phyloP scores from a whole-genome alignment of 257 asterid genomes.

The Verbena officinalis region DNA sequence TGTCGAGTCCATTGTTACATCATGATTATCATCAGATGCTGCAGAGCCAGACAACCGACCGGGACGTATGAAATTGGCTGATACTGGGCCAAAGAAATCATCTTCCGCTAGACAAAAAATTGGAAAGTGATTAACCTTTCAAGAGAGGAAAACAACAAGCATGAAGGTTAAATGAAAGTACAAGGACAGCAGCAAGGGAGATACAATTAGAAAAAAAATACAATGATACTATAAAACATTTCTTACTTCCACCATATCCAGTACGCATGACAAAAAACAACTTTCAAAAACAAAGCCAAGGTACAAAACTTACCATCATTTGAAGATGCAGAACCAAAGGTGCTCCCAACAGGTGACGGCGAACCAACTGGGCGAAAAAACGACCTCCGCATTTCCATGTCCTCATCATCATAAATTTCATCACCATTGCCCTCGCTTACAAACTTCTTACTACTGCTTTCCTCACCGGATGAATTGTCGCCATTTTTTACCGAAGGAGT shows the following conservation, averaged over 20 bases:
- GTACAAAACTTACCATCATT: constrained; percentile 66
- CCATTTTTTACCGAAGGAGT: constrained; percentile 42
- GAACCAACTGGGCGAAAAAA: constrained; percentile 72
- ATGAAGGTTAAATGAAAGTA: constrained; percentile 8
- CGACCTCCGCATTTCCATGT: constrained; percentile 45
- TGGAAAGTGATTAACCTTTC: constrained; percentile 22
- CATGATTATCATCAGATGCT: constrained; percentile 79
- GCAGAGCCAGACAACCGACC: constrained; percentile 80
- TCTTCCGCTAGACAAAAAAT: constrained; percentile 61
- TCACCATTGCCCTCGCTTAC: constrained; percentile 48
- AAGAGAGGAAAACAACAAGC: constrained; percentile 15
- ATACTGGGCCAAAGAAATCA: constrained; percentile 92
- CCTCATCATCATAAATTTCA: constrained; percentile 67
- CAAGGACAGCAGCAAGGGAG: constrained; percentile 18
- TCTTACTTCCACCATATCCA: background rate
- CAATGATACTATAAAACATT: constrained; percentile 8
- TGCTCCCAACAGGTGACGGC: constrained; percentile 87
- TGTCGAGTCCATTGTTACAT: constrained; percentile 95
- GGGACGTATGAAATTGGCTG: constrained; percentile 84
- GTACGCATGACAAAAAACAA: background rate
- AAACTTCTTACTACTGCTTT: constrained; percentile 37
- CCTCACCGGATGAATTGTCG: constrained; percentile 33
- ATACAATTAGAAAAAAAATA: constrained; percentile 18
- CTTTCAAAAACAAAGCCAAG: background rate
- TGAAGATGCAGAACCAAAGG: constrained; percentile 82